Evolutionary conservation across 768 basidiomycete genomes (phyloP), one percentile per base, ranked within the genome.

Genomic region (Mycena capillaripes): DNA sequence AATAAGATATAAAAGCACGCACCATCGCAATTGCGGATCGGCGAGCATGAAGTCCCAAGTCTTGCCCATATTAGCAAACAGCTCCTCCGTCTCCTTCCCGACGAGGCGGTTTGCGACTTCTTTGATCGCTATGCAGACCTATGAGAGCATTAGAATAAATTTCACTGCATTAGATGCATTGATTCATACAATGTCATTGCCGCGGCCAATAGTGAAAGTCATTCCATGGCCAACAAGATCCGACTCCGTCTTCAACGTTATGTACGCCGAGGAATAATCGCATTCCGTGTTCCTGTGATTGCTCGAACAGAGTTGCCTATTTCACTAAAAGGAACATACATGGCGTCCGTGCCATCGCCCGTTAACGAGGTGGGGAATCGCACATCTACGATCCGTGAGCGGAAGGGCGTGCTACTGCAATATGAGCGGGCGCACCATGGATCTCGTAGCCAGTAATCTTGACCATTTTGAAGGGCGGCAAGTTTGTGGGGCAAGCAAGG

Each of bases 201-300:
- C 97, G 48, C 97, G 92, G 0, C 96, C 96, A 75, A 96, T 97
- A 14, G 96, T 97, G 80, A 97, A 97, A 4, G 96, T 96, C 95
- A 96, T 95, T 66, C 95, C 96, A 76, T 96, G 91, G n/a, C 97
- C 95, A 57, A 92, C 87, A 52, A 97, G 90, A 61, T 90, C 87
- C 27, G 90, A 86, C n/a, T 92, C 86, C 4, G 94, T 97, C 72
- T 89, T 83, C 67, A 98, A 86, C 27, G 91, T 88, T 53, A 98
- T 87, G 80, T 98, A 98, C 7, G 97, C 97, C 2, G 96, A 95
- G 2, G 95, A 97, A 83, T 98, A 98, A 83, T 98, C 97, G 82
- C 96, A 97, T 66, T 95, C 95, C 36, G 94, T 93, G 82, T 98
- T 97, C 96, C 94, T 95, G 71, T n/a, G 60, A 23, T 30, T 36